Conservation (phyloP, 2,329 filamentous ascomycete species). For the Phialemonium atrogriseum region DNA sequence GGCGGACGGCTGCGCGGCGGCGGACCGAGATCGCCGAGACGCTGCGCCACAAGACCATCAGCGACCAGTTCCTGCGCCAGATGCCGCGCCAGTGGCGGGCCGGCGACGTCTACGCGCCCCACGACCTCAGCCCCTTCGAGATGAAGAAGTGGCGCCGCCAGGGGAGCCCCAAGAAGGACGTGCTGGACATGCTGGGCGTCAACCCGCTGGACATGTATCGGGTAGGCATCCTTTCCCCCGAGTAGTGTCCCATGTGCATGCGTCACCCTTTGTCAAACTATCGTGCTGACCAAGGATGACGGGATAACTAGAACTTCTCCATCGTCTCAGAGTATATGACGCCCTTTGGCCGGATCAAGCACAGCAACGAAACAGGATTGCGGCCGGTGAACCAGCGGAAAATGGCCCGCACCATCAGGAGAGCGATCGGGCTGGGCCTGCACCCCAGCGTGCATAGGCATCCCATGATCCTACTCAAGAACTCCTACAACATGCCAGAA, state of each 20-base stretch:
- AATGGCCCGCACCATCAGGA: slow-evolving; percentile 84
- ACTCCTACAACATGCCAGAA: slow-evolving; percentile 4
- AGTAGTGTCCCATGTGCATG: not conserved
- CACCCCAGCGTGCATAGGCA: slow-evolving; percentile 89
- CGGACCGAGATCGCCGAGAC: slow-evolving; percentile 25
- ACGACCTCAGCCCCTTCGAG: slow-evolving; percentile 73
- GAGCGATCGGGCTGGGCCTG: slow-evolving; percentile 80
- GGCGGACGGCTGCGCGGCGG: slow-evolving; percentile 4
- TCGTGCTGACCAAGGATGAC: too few species aligned
- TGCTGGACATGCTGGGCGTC: slow-evolving; percentile 71
- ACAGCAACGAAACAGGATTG: slow-evolving; percentile 67
- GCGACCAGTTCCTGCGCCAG: slow-evolving; percentile 51
- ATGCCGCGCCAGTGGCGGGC: slow-evolving; percentile 62
- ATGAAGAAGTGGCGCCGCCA: slow-evolving; percentile 76
- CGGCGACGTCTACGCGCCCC: slow-evolving; percentile 86
- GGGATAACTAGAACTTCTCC: slow-evolving; percentile 88
- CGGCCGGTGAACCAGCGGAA: slow-evolving; percentile 85
- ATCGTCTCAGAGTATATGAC: slow-evolving; percentile 87
- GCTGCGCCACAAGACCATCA: slow-evolving; percentile 29
- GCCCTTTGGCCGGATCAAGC: slow-evolving; percentile 75
- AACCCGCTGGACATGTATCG: slow-evolving; percentile 82
- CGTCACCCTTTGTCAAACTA: too few species aligned
- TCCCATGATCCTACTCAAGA: slow-evolving; percentile 59
- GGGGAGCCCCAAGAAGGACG: slow-evolving; percentile 50
- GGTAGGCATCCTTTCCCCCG: slow-evolving; percentile 48